phyloP scores from a whole-genome alignment of 352 stramenopile species.

The Globisporangium nunn region DNA sequence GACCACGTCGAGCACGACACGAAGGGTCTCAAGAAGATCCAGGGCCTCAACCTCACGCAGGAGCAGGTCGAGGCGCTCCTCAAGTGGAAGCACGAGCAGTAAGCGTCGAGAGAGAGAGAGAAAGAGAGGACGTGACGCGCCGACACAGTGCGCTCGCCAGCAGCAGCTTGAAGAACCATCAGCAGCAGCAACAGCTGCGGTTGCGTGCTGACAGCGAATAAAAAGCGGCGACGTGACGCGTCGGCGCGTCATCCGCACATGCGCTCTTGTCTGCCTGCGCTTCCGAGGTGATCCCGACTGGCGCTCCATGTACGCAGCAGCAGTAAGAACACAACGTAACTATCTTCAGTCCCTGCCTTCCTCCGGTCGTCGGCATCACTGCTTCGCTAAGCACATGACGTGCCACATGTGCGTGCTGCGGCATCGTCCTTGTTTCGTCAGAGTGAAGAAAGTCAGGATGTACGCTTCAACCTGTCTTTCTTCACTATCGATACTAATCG shows the following conservation, averaged over 20 bases:
- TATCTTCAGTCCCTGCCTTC: neutral
- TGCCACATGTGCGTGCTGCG: neutral
- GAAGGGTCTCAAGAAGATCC: slow-evolving; percentile 59
- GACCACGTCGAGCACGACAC: slow-evolving; percentile 72
- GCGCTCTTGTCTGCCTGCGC: neutral
- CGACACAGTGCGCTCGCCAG: neutral
- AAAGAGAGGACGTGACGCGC: no score
- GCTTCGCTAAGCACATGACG: neutral
- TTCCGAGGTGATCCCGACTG: neutral
- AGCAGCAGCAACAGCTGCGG: neutral
- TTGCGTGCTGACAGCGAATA: neutral
- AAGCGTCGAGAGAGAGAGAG: slow-evolving; percentile 10
- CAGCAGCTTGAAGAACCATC: neutral
- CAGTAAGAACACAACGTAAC: neutral
- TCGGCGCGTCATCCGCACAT: no score
- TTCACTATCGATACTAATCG: neutral
- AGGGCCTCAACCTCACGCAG: slow-evolving; percentile 50
- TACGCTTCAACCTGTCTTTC: neutral
- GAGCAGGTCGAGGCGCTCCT: slow-evolving; percentile 74
- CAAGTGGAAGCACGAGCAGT: slow-evolving; percentile 88
- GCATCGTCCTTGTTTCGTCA: neutral
- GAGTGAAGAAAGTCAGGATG: neutral
- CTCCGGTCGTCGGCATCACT: no score
- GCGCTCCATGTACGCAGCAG: neutral
- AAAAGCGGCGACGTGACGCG: neutral